Evolutionary conservation across 371 early-diverging fungal species (phyloP).

Genomic region (Syncephalastrum monosporum): DNA sequence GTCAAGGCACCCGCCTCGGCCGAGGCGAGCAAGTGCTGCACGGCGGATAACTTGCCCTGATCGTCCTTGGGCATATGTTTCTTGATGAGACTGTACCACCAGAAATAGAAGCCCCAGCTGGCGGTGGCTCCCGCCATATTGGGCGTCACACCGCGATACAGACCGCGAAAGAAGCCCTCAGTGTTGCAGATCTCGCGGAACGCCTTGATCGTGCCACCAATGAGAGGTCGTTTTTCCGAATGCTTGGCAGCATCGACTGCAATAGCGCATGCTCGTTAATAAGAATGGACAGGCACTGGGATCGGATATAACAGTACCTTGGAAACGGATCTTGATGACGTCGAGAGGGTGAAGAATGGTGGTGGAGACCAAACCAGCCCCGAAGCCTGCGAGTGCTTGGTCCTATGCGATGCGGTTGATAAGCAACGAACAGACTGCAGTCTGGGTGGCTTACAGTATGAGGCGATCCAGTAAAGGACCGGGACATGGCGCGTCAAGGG

Average conservation of each 20-base stretch:
- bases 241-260: slow-evolving; percentile 52
- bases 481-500: neutral
- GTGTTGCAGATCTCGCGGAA: slow-evolving; percentile 54
- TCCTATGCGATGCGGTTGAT: slow-evolving; percentile 48
- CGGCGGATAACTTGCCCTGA: slow-evolving; percentile 56
- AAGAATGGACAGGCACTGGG: neutral
- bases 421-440: neutral
- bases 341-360: slow-evolving; percentile 88
- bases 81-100: slow-evolving; percentile 81
- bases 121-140: slow-evolving; percentile 91
- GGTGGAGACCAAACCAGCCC: slow-evolving; percentile 85
- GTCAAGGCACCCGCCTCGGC: slow-evolving; percentile 83
- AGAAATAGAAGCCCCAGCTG: slow-evolving; percentile 96
- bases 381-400: slow-evolving; percentile 88
- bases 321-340: slow-evolving; percentile 88
- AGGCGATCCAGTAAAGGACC: too few relatives aligned
- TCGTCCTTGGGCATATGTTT: slow-evolving; percentile 67
- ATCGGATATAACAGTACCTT: slow-evolving; percentile 63
- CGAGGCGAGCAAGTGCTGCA: slow-evolving; percentile 83
- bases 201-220: slow-evolving; percentile 73
- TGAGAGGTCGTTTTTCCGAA: slow-evolving; percentile 37
- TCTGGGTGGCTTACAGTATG: too few relatives aligned
- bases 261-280: neutral
- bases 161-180: slow-evolving; percentile 64
- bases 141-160: slow-evolving; percentile 89